Percentiles rank a stretch among this genome's conserved stretches.
Conservation (phyloP, 2,329 filamentous ascomycete genomes). For the Cucurbitaria berberidis region DNA sequence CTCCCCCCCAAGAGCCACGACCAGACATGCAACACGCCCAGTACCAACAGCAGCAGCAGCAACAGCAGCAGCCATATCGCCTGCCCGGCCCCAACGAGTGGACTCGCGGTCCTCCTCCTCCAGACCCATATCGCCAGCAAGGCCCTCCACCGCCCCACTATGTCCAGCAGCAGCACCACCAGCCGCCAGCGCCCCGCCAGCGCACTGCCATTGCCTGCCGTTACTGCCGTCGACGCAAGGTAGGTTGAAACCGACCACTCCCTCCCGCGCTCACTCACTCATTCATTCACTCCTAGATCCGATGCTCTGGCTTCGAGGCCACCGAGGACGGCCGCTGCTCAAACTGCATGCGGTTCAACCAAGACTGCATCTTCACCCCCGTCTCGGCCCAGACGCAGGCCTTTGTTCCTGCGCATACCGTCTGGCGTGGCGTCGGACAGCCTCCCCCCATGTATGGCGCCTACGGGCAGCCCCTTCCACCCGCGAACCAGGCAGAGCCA, state of each 20-base stretch:
- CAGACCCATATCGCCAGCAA: slow-evolving; percentile 49
- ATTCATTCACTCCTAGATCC: slow-evolving; percentile 65
- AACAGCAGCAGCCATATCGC: slow-evolving; percentile 46
- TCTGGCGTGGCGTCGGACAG: slow-evolving; percentile 57
- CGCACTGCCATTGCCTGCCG: slow-evolving; percentile 66
- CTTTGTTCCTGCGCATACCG: slow-evolving; percentile 74
- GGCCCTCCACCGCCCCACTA: slow-evolving; percentile 48
- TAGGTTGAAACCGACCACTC: slow-evolving; percentile 34
- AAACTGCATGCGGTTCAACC: slow-evolving; percentile 75
- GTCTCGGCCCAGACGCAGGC: slow-evolving; percentile 76
- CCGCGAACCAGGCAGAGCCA: slow-evolving; percentile 42
- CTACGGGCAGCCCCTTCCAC: slow-evolving; percentile 57
- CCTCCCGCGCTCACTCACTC: slow-evolving; percentile 11
- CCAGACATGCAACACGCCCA: slow-evolving; percentile 56
- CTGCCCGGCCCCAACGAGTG: slow-evolving; percentile 56
- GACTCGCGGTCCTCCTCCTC: slow-evolving; percentile 49
- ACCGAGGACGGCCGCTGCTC: slow-evolving; percentile 74
- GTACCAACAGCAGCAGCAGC: slow-evolving; percentile 45
- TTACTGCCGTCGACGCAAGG: slow-evolving; percentile 66
- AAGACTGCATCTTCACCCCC: slow-evolving; percentile 78
- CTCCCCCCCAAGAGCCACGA: slow-evolving; percentile 46
- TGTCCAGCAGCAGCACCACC: slow-evolving; percentile 46
- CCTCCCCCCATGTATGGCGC: slow-evolving; percentile 60
- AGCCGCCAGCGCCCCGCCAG: slow-evolving; percentile 62
- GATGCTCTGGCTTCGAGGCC: slow-evolving; percentile 76